A percentile compares a stretch with the other conserved stretches of the same genome.
Evolutionary conservation across 306 rosid species (phyloP).

Genomic region (Gleditsia sinensis): DNA sequence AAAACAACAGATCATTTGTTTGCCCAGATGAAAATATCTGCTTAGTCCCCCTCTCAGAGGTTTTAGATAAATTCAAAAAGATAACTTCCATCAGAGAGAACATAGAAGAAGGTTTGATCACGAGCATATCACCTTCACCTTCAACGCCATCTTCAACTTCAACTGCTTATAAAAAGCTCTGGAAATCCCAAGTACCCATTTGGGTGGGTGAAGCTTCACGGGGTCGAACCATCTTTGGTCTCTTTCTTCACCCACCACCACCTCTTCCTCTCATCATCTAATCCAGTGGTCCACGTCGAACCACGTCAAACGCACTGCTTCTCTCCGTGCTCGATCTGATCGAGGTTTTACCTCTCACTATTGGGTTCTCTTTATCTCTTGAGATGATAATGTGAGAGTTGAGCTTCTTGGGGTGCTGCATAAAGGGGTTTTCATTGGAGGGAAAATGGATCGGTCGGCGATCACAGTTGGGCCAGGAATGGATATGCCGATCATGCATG

Average conservation of each 20-base stretch:
- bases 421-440: too few species aligned
- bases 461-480: constrained; percentile 13
- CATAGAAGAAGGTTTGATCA: background rate
- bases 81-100: background rate
- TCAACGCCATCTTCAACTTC: constrained; percentile 1
- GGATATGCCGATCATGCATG: constrained; percentile 9
- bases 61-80: background rate
- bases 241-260: constrained; percentile 21
- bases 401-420: background rate
- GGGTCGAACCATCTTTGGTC: background rate
- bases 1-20: background rate
- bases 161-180: background rate
- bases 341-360: background rate
- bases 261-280: background rate
- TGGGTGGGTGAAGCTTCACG: constrained; percentile 23
- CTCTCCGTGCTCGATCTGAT: background rate
- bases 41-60: background rate
- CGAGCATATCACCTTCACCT: constrained; percentile 8
- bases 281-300: background rate
- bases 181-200: background rate
- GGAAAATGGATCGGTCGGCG: constrained; percentile 15
- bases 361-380: background rate
- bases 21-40: constrained; percentile 7
- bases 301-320: background rate
- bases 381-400: background rate